Evolutionary conservation across 2,329 filamentous ascomycete species (phyloP).

Genomic region (Botrytis galanthina): DNA sequence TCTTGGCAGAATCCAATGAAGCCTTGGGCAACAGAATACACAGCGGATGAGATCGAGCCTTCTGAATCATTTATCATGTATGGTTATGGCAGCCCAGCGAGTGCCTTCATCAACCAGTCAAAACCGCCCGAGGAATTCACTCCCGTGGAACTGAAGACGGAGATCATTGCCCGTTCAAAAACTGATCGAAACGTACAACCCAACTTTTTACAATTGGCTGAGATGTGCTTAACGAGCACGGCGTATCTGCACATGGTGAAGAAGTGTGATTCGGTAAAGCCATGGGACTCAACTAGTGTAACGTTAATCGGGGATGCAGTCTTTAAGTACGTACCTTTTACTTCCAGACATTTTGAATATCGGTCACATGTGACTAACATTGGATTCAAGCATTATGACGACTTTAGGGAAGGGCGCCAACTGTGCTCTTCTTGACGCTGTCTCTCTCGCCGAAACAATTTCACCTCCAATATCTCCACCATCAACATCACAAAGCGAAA

Average conservation of each 20-base stretch:
- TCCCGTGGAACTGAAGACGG: constrained; percentile 31
- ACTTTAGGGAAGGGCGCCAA: constrained; percentile 36
- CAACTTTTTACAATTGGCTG: constrained; percentile 26
- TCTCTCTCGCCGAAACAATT: constrained; percentile 31
- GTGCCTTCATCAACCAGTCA: constrained; percentile 29
- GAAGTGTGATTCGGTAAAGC: constrained; percentile 30
- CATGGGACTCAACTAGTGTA: constrained; percentile 30
- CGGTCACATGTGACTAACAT: constrained; percentile 10
- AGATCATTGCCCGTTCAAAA: constrained; percentile 27
- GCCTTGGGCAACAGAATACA: constrained; percentile 29
- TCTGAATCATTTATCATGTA: constrained; percentile 38
- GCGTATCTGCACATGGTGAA: constrained; percentile 29
- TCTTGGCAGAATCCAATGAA: constrained; percentile 33
- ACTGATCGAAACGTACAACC: constrained; percentile 26
- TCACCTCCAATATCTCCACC: not conserved
- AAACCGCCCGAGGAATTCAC: constrained; percentile 28
- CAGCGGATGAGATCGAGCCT: constrained; percentile 27
- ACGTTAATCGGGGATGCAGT: constrained; percentile 35
- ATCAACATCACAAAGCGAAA: not conserved
- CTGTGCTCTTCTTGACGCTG: constrained; percentile 34
- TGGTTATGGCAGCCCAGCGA: constrained; percentile 29
- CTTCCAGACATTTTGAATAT: not conserved
- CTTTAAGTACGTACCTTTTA: constrained; percentile 30
- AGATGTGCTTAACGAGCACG: constrained; percentile 29
- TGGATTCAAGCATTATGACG: constrained; percentile 30